Evolutionary conservation across 2,329 filamentous ascomycete species (phyloP).

Genomic region (Drechslerella dactyloides): DNA sequence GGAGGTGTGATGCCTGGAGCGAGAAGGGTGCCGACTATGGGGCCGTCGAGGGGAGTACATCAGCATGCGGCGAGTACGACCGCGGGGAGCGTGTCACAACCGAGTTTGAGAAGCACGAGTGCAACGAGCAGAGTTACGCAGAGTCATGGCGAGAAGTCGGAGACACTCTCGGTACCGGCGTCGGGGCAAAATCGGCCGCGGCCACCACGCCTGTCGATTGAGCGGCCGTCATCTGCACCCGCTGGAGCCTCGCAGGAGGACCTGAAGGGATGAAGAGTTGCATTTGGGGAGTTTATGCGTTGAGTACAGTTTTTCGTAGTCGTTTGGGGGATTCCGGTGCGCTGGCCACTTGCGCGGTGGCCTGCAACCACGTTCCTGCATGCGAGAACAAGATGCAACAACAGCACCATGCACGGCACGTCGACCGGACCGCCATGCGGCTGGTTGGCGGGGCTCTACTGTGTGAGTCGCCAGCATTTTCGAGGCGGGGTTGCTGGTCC

Average conservation of each 20-base stretch:
- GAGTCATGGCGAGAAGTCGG: constrained; percentile 25
- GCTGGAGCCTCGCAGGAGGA: neutral
- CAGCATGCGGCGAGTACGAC: constrained; percentile 12
- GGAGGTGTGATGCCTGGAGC: neutral
- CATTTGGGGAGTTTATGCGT: no score
- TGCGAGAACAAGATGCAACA: no score
- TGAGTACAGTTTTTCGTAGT: no score
- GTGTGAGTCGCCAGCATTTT: no score
- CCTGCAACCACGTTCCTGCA: no score
- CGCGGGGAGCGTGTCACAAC: constrained; percentile 18
- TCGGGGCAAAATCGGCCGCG: constrained; percentile 1
- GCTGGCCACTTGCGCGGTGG: no score
- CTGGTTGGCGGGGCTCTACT: no score
- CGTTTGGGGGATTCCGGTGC: no score
- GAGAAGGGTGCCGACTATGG: constrained; percentile 1
- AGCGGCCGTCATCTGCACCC: constrained; percentile 21
- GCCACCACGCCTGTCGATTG: constrained; percentile 15
- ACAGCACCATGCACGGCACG: no score
- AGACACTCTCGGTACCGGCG: constrained; percentile 18
- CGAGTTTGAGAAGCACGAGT: constrained; percentile 14
- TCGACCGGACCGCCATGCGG: no score
- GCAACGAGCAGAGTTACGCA: neutral
- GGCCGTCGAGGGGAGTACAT: neutral
- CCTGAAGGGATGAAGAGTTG: no score
- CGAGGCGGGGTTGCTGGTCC: neutral